phyloP scores from a whole-genome alignment of 169 alveolate genomes.

The Perkinsus olseni region DNA sequence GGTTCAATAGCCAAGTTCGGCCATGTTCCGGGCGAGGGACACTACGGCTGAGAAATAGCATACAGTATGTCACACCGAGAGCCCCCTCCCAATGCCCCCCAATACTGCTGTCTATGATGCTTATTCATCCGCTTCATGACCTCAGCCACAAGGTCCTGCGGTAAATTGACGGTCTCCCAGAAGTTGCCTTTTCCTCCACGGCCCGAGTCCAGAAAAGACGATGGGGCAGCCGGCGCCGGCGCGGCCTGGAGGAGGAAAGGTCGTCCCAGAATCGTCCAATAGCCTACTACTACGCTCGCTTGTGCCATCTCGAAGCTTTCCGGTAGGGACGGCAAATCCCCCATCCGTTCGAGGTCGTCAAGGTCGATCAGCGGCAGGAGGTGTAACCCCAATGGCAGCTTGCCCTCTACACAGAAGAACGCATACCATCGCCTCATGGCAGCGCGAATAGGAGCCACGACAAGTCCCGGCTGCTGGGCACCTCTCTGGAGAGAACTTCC shows the following conservation, averaged over 20 bases:
- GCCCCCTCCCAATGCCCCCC: neutral
- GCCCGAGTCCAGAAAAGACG: neutral
- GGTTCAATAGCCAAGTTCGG: neutral
- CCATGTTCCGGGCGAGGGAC: neutral
- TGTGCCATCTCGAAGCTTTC: neutral
- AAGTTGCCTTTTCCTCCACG: neutral
- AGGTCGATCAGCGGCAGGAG: neutral
- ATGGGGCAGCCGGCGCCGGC: neutral
- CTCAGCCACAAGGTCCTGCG: neutral
- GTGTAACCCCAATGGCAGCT: neutral
- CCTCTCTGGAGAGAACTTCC: neutral
- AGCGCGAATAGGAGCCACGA: neutral
- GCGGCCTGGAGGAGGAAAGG: neutral
- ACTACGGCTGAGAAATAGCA: neutral
- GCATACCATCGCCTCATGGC: too few species aligned
- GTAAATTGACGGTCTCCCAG: neutral
- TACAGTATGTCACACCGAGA: too few species aligned
- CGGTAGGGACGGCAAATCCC: neutral
- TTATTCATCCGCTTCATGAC: neutral
- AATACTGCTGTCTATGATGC: neutral
- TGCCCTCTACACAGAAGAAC: neutral
- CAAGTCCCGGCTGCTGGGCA: neutral
- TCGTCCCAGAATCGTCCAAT: neutral
- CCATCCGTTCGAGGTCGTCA: neutral
- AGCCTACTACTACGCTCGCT: neutral